Evolutionary conservation across 177 flowering plant species (phyloP).

Genomic region (Tripterygium wilfordii): DNA sequence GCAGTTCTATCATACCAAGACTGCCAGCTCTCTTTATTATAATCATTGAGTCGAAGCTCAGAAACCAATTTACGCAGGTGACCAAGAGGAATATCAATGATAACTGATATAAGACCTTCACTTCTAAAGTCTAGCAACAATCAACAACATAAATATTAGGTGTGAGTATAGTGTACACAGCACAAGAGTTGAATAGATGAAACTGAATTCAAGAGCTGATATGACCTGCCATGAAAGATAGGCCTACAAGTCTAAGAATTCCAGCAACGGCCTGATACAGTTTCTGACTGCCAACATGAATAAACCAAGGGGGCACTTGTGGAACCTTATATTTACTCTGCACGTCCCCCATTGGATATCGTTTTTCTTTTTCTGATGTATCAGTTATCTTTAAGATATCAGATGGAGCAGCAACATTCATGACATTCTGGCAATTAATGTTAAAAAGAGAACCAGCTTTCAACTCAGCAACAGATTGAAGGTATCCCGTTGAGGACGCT

Average conservation of each 20-base stretch:
- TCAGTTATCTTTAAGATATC: constrained; percentile 11
- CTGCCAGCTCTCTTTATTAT: constrained; percentile 67
- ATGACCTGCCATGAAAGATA: constrained; percentile 69
- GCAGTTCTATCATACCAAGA: constrained; percentile 71
- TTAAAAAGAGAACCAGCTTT: constrained; percentile 22
- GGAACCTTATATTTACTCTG: constrained; percentile 54
- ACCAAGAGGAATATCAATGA: constrained; percentile 64
- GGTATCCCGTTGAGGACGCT: constrained; percentile 59
- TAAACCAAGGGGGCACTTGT: constrained; percentile 93
- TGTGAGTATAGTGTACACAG: constrained; percentile 3
- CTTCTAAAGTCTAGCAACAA: constrained; percentile 40
- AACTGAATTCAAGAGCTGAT: constrained; percentile 10
- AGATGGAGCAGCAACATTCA: constrained; percentile 14
- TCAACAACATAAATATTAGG: constrained; percentile 3
- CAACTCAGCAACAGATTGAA: constrained; percentile 72
- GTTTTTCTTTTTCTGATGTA: constrained; percentile 15
- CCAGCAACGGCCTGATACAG: constrained; percentile 69
- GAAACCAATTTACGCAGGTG: constrained; percentile 56
- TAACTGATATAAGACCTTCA: constrained; percentile 51
- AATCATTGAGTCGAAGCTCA: constrained; percentile 61
- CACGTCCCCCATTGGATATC: constrained; percentile 7
- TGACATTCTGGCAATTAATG: constrained; percentile 7
- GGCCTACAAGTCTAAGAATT: constrained; percentile 76
- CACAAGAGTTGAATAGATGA: neutral
- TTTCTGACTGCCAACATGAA: constrained; percentile 53